phyloP scores from a whole-genome alignment of 2,329 filamentous ascomycete genomes.

The Fusarium sacchari region DNA sequence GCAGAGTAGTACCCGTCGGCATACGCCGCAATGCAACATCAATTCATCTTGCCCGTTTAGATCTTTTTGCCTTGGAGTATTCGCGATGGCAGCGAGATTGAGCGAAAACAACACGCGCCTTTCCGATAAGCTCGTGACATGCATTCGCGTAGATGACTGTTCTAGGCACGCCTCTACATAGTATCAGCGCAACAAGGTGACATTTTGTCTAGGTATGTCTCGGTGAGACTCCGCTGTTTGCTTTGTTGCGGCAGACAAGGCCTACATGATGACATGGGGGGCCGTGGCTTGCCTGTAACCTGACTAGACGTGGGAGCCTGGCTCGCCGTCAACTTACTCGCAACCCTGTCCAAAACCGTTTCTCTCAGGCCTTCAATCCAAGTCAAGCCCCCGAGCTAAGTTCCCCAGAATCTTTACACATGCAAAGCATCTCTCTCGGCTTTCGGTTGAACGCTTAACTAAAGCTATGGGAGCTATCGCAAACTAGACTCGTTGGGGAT shows the following conservation, averaged over 20 bases:
- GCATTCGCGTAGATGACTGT: background rate
- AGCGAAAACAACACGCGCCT: background rate
- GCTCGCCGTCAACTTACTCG: background rate
- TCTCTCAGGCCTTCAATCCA: background rate
- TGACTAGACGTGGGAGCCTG: background rate
- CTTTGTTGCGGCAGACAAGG: background rate
- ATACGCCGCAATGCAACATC: background rate
- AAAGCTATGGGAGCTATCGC: background rate
- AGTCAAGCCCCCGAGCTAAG: background rate
- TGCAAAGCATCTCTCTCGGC: background rate
- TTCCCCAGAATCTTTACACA: background rate
- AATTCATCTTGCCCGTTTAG: background rate
- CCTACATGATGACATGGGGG: background rate
- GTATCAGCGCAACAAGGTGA: background rate
- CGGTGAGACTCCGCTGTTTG: background rate
- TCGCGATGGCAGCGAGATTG: background rate
- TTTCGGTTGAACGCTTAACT: background rate
- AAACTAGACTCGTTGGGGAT: conserved; percentile 17
- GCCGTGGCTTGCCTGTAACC: background rate
- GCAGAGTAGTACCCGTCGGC: background rate
- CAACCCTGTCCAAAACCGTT: conserved; percentile 1
- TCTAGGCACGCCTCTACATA: background rate
- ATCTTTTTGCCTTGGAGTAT: background rate
- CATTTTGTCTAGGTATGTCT: background rate
- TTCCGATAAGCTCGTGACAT: background rate